Base-by-base conservation (phyloP, 1,284 basidiomycete species). In the Blastosporella zonata region DNA sequence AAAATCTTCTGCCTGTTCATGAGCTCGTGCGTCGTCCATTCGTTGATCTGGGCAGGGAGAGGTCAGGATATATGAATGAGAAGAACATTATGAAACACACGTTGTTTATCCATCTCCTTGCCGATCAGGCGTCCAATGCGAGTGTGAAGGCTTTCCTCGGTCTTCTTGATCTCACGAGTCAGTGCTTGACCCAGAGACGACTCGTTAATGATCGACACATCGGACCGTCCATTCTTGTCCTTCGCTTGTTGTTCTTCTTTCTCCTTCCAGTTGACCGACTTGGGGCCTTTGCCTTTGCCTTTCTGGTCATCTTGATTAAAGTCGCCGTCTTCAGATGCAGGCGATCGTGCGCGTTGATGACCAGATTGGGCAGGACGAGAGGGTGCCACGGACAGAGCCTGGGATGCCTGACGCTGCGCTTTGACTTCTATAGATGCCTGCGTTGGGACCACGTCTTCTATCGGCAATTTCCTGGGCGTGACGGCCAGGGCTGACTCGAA, bases 61-160 rank as follows among this genome's bases (percentile, higher is more conserved):
- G 34, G 34, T 22, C 1, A 39, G 28, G 4, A 22, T 29, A 8
- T 12, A 9, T 29, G 6, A 36, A 25, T 10, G 18, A 23, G 13
- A 27, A 6, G 2, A 25, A 38, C 5, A 22, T 10, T 28, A 15
- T 46, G 38, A 38, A 53, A 63, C 70, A 66, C 58, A 90, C 90
- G 82, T 66, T 92, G 89, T 67, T 87, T 90, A 60, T 92, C 89
- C 72, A 93, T 81, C 66, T 91, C 88, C 69, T 90, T 90, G 31
- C 79, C 77, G 56, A 93, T 81, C 46, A 90, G 68, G 37, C 84
- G 77, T 15, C 81, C 83, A 49, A 93, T 81, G 40, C 83, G 81
- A 36, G 66, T 81, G 56, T 88, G 83, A 46, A 93, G 67, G 55
- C 69, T 90, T 59, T 90, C 90, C 64, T 91, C 90, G 33, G 84